A percentile compares a stretch with the other conserved stretches of the same genome.
These are phyloP conservation scores for Yamadazyma scolyti DNA, from an alignment of 805 yeast species.

Conservation along the genomic window DNA sequence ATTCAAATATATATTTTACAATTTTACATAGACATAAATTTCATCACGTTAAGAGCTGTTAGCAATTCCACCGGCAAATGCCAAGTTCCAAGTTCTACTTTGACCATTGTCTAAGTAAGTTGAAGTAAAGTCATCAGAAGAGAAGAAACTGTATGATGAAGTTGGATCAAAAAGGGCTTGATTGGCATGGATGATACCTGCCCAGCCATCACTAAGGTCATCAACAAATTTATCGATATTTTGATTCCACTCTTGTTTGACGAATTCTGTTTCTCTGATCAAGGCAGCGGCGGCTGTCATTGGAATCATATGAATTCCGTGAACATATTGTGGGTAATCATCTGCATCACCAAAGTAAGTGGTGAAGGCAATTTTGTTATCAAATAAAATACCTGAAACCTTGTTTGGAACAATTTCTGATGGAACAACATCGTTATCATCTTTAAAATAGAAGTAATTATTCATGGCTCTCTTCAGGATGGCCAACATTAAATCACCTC, in stretches of 20 bases:
- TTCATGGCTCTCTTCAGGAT: constrained; percentile 53
- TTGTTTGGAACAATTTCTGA: constrained; percentile 51
- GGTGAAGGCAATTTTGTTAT: constrained; percentile 67
- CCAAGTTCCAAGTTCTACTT: constrained; percentile 60
- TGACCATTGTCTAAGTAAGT: constrained; percentile 56
- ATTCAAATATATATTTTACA: constrained; percentile 1
- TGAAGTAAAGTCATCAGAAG: constrained; percentile 17
- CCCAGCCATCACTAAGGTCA: constrained; percentile 61
- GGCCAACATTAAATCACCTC: constrained; percentile 62
- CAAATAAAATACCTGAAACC: constrained; percentile 70
- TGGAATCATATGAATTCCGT: constrained; percentile 77
- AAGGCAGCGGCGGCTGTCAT: constrained; percentile 66
- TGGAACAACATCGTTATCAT: constrained; percentile 55
- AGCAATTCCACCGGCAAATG: constrained; percentile 51
- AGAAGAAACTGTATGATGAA: constrained; percentile 58
- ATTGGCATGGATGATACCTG: constrained; percentile 69
- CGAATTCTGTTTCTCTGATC: constrained; percentile 52
- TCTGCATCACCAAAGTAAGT: constrained; percentile 61
- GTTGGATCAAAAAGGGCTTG: constrained; percentile 70
- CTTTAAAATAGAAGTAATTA: constrained; percentile 49
- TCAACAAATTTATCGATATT: constrained; percentile 43
- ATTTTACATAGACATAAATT: constrained; percentile 4
- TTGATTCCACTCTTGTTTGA: constrained; percentile 59
- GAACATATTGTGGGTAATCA: constrained; percentile 52
- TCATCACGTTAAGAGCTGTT: constrained; percentile 12